Evolutionary conservation across 305 asterid genomes (phyloP).

Genomic region (Vinca major): DNA sequence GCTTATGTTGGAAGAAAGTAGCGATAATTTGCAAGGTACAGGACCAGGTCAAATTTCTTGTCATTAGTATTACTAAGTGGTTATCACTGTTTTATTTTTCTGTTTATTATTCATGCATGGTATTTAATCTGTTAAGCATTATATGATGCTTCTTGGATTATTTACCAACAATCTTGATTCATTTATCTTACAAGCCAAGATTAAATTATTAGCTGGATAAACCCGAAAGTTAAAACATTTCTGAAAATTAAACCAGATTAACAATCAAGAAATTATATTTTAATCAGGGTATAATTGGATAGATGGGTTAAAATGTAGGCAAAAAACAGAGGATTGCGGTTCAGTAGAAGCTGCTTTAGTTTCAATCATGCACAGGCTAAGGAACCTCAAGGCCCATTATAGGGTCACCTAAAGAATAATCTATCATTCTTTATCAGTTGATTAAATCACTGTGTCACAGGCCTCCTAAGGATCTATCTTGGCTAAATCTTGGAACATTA

Average conservation of each 20-base stretch:
- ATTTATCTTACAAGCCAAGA: not conserved
- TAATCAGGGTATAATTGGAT: no score
- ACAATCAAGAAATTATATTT: not conserved
- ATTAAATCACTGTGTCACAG: not conserved
- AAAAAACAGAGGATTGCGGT: not conserved
- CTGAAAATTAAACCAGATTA: not conserved
- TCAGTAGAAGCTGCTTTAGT: not conserved
- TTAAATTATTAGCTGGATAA: no score
- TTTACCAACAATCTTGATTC: not conserved
- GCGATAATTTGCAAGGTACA: constrained; percentile 5
- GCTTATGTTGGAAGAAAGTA: constrained; percentile 86
- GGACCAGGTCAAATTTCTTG: not conserved
- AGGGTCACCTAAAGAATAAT: not conserved
- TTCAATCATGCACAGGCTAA: not conserved
- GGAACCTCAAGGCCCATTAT: constrained; percentile 2
- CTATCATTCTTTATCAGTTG: not conserved
- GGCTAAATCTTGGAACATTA: not conserved
- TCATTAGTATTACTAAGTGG: not conserved
- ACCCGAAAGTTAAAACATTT: not conserved
- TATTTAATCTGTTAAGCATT: not conserved
- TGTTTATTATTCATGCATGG: not conserved
- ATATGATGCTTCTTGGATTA: not conserved
- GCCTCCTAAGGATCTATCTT: not conserved
- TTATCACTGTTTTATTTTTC: not conserved
- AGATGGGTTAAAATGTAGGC: not conserved